Conservation (phyloP, 176 grass and related monocot species). For the Zea mays region DNA sequence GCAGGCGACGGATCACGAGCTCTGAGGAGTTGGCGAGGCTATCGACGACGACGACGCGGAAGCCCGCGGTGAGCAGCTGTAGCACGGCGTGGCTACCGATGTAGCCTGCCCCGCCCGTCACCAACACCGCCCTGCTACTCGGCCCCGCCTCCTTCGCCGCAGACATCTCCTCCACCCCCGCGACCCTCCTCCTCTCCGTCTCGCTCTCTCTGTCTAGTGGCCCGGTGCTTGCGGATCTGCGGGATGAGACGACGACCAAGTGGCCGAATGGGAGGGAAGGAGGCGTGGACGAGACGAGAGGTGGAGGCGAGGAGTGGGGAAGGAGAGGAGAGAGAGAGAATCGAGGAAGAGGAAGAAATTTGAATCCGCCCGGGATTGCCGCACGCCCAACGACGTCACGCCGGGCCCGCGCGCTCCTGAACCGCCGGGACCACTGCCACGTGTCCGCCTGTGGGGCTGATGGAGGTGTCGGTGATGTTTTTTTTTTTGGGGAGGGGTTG, state of each 20-base stretch:
- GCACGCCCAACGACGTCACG: constrained; percentile 33
- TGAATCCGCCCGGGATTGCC: constrained; percentile 43
- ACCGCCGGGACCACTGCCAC: background rate
- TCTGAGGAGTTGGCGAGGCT: constrained; percentile 84
- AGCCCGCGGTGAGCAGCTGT: constrained; percentile 66
- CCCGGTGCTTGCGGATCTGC: constrained; percentile 40
- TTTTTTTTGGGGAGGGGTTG: too few species aligned
- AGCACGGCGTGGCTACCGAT: constrained; percentile 96
- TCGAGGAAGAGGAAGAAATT: constrained; percentile 37
- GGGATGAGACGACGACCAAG: constrained; percentile 3
- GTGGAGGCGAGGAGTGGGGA: background rate
- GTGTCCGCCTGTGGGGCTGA: background rate
- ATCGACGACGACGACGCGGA: constrained; percentile 70
- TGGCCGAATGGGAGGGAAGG: background rate
- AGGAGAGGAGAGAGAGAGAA: background rate
- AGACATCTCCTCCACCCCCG: background rate
- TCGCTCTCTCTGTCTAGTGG: background rate
- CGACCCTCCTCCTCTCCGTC: background rate
- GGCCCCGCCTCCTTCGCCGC: constrained; percentile 30
- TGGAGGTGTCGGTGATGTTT: background rate
- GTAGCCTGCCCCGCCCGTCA: constrained; percentile 89
- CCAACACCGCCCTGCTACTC: constrained; percentile 63
- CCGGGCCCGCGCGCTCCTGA: constrained; percentile 16
- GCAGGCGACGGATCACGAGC: constrained; percentile 66
- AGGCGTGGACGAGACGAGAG: background rate